These are phyloP conservation scores for Dalbergia cochinchinensis DNA, from an alignment of 306 rosid genomes.

Conservation along the genomic window DNA sequence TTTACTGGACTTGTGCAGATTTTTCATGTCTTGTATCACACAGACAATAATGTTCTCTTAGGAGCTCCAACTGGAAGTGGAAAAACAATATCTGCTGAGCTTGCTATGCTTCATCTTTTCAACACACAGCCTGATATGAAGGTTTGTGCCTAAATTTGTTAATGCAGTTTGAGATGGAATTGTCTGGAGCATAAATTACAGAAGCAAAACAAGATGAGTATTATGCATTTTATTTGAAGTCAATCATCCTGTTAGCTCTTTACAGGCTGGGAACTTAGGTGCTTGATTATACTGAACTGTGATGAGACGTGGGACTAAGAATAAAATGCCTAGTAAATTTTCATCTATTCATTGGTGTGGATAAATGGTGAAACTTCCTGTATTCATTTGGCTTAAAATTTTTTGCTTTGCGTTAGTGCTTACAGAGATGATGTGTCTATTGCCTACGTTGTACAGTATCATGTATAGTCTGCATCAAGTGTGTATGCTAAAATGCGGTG, in stretches of 20 bases:
- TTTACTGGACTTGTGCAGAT: constrained; percentile 65
- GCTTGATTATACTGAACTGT: constrained; percentile 14
- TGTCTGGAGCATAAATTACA: neutral
- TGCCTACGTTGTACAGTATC: constrained; percentile 36
- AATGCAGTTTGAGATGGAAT: constrained; percentile 23
- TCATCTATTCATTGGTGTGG: constrained; percentile 16
- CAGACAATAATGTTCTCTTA: constrained; percentile 86
- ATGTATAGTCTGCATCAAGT: constrained; percentile 11
- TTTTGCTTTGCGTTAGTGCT: constrained; percentile 9
- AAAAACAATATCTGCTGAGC: constrained; percentile 98
- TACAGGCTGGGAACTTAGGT: constrained; percentile 19
- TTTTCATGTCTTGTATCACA: constrained; percentile 91
- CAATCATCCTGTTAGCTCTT: constrained; percentile 36
- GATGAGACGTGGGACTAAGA: neutral
- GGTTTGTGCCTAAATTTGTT: constrained; percentile 58
- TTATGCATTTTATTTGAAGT: constrained; percentile 15
- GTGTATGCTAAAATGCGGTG: neutral
- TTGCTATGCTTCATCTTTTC: constrained; percentile 94
- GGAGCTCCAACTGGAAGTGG: constrained; percentile 99
- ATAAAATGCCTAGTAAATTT: neutral
- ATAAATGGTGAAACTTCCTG: constrained; percentile 17
- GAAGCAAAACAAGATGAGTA: constrained; percentile 5
- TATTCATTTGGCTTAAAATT: neutral
- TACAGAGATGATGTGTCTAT: constrained; percentile 10
- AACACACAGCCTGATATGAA: constrained; percentile 96